Conservation (phyloP, 805 yeast genomes). For the Vanderwaltozyma verrucispora region DNA sequence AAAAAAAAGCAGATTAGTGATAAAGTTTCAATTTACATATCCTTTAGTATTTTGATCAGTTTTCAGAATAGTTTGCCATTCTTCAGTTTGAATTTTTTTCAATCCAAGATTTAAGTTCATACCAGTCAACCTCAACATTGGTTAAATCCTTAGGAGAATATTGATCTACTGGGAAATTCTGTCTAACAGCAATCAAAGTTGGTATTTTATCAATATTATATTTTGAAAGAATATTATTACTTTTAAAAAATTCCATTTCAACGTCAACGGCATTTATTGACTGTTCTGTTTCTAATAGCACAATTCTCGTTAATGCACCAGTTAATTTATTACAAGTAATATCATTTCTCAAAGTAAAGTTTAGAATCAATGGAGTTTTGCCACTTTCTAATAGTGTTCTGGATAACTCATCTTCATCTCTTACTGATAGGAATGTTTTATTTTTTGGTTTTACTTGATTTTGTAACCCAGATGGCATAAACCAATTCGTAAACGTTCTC, state of each 20-base stretch:
- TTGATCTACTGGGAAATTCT: constrained; percentile 45
- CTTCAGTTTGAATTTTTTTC: constrained; percentile 25
- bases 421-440: constrained; percentile 37
- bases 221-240: constrained; percentile 39
- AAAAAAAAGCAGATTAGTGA: no score
- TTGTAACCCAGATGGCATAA: not conserved
- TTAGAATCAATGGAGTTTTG: constrained; percentile 54
- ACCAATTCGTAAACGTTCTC: not conserved
- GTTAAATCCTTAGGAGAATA: constrained; percentile 25
- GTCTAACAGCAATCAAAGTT: constrained; percentile 52
- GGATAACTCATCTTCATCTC: constrained; percentile 50
- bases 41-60: no score
- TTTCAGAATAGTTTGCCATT: no score
- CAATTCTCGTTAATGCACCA: constrained; percentile 44
- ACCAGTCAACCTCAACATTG: constrained; percentile 34
- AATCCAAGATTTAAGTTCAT: constrained; percentile 34
- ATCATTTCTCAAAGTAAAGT: constrained; percentile 63
- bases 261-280: constrained; percentile 57
- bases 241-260: constrained; percentile 57
- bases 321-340: constrained; percentile 52
- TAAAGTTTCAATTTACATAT: no score
- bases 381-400: constrained; percentile 36
- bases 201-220: constrained; percentile 54
- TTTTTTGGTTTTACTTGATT: not conserved
- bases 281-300: constrained; percentile 39